Conservation (phyloP, 345 rosid genomes). For the Eucalyptus guilfoylei region DNA sequence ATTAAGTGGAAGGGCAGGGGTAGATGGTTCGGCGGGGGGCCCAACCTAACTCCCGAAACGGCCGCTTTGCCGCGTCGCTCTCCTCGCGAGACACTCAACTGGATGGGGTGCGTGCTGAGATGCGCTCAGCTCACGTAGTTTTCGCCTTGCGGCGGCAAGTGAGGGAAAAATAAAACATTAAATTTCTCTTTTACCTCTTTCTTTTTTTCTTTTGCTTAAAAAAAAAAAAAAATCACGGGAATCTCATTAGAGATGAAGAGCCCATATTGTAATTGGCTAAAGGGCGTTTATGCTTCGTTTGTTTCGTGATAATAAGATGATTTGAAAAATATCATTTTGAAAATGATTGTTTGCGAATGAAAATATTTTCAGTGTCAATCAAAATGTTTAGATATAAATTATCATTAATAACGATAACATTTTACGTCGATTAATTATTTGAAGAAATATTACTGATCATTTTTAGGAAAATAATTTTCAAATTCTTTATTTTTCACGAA, state of each 20-base stretch:
- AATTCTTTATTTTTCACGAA: too few relatives aligned
- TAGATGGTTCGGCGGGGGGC: not conserved
- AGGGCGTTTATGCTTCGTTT: too few relatives aligned
- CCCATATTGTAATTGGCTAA: not conserved
- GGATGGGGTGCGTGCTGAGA: not conserved
- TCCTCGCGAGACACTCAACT: not conserved
- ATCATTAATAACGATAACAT: too few relatives aligned
- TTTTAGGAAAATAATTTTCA: not conserved
- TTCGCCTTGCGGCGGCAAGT: not conserved
- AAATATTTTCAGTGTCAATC: too few relatives aligned
- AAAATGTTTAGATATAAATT: too few relatives aligned
- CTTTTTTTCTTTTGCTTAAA: rapidly evolving
- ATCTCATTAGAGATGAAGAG: not conserved
- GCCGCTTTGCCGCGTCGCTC: not conserved
- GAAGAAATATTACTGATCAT: not conserved
- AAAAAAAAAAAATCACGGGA: not conserved
- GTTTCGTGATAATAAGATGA: not conserved
- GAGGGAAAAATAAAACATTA: not conserved
- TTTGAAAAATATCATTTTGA: too few relatives aligned
- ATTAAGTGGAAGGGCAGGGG: not conserved
- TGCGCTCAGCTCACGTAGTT: not conserved
- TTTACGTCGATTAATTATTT: too few relatives aligned
- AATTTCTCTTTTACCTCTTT: not conserved
- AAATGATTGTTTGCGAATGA: too few relatives aligned
- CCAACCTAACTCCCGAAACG: not conserved